Percentiles rank a stretch among this genome's conserved stretches.
These are phyloP conservation scores for Passalora sequoiae DNA, from an alignment of 2,329 filamentous ascomycete genomes.

Conservation along the genomic window DNA sequence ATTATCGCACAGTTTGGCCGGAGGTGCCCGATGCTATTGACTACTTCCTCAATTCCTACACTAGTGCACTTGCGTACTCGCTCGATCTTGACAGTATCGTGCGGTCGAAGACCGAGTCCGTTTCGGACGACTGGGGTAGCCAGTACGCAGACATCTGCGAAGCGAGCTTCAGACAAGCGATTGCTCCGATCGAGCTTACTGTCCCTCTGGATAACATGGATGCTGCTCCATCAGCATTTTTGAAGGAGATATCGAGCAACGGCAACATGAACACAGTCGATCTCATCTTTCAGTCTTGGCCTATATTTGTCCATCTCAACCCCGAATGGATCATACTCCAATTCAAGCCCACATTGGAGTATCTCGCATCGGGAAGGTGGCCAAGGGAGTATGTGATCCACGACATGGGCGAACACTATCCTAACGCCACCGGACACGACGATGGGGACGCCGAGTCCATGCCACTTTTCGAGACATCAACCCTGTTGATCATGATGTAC, in stretches of 20 bases:
- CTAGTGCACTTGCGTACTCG: conserved; percentile 13
- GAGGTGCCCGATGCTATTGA: conserved; percentile 19
- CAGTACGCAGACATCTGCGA: conserved; percentile 29
- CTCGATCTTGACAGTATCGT: conserved; percentile 20
- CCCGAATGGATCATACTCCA: conserved; percentile 21
- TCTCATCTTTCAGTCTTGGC: conserved; percentile 31
- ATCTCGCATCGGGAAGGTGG: conserved; percentile 24
- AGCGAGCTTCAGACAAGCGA: conserved; percentile 26
- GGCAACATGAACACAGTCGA: conserved; percentile 33
- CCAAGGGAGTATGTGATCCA: conserved; percentile 23
- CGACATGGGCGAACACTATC: conserved; percentile 25
- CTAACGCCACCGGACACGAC: conserved; percentile 28
- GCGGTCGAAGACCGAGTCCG: conserved; percentile 20
- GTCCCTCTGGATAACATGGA: conserved; percentile 19
- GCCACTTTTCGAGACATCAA: conserved; percentile 43
- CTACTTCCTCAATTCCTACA: conserved; percentile 22
- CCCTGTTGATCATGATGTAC: conserved; percentile 51
- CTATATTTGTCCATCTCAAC: conserved; percentile 29
- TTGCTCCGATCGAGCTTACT: conserved; percentile 27
- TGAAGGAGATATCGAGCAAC: conserved; percentile 52
- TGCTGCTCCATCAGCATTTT: conserved; percentile 37
- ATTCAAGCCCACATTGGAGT: conserved; percentile 20
- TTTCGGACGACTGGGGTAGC: conserved; percentile 20
- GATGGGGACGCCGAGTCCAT: conserved; percentile 46
- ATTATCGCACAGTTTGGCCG: conserved; percentile 23